These are phyloP conservation scores for Leucosporidium yakuticum DNA, from an alignment of 768 basidiomycete species.

Conservation along the genomic window DNA sequence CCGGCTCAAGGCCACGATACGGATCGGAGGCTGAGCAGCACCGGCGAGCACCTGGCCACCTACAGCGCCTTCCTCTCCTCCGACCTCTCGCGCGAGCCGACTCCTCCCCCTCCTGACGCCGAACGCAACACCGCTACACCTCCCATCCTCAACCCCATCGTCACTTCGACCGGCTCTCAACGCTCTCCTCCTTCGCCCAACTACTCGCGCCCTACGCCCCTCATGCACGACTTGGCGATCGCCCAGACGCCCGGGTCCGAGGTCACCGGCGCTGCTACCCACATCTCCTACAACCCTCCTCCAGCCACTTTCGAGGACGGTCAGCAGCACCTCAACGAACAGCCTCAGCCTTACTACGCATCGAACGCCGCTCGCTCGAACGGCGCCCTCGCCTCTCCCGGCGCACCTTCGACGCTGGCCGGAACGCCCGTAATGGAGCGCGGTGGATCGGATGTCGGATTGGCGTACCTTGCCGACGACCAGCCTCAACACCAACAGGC, in stretches of 20 bases:
- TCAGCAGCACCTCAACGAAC: neutral
- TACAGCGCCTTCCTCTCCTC: conserved; percentile 17
- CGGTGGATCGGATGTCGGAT: too few species aligned
- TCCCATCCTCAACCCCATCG: neutral
- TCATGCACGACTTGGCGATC: neutral
- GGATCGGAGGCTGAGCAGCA: neutral
- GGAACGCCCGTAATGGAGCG: too few species aligned
- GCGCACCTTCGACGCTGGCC: neutral
- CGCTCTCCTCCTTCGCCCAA: neutral
- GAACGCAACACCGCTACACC: neutral
- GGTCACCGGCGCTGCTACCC: neutral
- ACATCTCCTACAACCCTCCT: neutral
- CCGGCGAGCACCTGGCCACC: conserved; percentile 7
- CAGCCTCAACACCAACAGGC: too few species aligned
- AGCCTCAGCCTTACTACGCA: neutral
- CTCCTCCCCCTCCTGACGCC: conserved; percentile 13
- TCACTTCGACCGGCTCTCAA: neutral
- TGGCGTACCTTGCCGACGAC: too few species aligned
- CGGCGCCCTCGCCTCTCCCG: conserved; percentile 9
- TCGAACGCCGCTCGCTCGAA: conserved; percentile 3
- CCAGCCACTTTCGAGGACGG: neutral
- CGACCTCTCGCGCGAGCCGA: conserved; percentile 21
- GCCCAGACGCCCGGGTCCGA: neutral
- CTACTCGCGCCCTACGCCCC: conserved; percentile 1
- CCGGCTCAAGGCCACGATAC: neutral